A percentile compares a stretch with the other conserved stretches of the same genome.
These are phyloP conservation scores for Fusarium albidum DNA, from an alignment of 2,329 filamentous ascomycete genomes.

Conservation along the genomic window DNA sequence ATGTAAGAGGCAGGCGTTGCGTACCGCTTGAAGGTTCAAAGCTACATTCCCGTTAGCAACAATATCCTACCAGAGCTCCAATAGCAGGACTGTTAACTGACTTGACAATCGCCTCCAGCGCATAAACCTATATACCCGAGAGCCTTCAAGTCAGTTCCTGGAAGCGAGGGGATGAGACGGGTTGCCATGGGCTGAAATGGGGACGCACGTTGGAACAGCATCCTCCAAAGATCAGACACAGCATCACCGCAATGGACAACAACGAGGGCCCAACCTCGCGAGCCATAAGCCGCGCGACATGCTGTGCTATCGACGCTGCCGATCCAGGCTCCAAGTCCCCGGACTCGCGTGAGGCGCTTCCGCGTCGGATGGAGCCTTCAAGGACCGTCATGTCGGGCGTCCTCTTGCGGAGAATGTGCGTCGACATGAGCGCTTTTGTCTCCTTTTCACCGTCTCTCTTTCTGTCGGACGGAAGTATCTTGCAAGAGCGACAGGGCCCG, in stretches of 20 bases:
- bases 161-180: not conserved
- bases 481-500: conserved; percentile 17
- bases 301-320: conserved; percentile 28
- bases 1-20: not conserved
- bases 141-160: conserved; percentile 14
- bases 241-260: conserved; percentile 72
- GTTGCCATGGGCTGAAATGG: not conserved
- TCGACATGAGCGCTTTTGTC: conserved; percentile 17
- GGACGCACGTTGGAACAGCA: conserved; percentile 86
- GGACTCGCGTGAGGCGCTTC: conserved; percentile 15
- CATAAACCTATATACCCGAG: conserved; percentile 76
- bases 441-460: conserved; percentile 5
- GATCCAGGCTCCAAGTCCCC: conserved; percentile 29
- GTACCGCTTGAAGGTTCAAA: conserved; percentile 85
- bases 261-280: conserved; percentile 41
- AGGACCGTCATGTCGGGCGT: conserved; percentile 34
- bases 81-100: conserved; percentile 54
- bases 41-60: conserved; percentile 53
- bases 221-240: conserved; percentile 90
- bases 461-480: conserved; percentile 11
- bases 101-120: conserved; percentile 94
- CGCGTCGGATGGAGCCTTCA: conserved; percentile 14
- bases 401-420: conserved; percentile 33
- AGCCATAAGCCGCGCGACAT: conserved; percentile 33
- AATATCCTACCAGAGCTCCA: not conserved